phyloP scores from a whole-genome alignment of 2,329 filamentous ascomycete genomes.

The Thermothelomyces thermophilus region DNA sequence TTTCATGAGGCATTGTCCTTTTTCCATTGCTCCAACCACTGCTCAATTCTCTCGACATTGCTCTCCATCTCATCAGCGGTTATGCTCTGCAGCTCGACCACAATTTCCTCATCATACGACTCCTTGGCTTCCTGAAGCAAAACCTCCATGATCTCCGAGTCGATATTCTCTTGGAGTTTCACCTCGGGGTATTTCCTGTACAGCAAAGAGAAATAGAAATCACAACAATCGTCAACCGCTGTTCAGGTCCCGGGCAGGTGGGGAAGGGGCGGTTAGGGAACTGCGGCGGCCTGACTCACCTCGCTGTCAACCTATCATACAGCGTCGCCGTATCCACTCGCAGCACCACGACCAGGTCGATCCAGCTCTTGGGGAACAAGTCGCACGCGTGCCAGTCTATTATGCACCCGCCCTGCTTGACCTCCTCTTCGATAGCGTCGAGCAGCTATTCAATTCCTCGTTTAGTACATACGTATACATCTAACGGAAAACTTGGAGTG shows the following conservation, averaged over 20 bases:
- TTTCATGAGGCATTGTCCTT: constrained; percentile 38
- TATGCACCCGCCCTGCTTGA: constrained; percentile 72
- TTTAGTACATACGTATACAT: constrained; percentile 6
- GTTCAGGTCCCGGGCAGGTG: too few species aligned
- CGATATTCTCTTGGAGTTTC: constrained; percentile 93
- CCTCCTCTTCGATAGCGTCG: constrained; percentile 79
- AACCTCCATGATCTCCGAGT: constrained; percentile 96
- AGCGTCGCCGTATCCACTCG: constrained; percentile 72
- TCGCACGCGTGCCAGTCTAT: constrained; percentile 99
- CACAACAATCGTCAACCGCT: neutral
- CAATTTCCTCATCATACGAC: constrained; percentile 76
- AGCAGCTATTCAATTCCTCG: constrained; percentile 57
- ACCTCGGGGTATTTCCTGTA: constrained; percentile 71
- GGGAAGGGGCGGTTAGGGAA: neutral
- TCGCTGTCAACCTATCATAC: constrained; percentile 73
- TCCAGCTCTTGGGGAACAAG: constrained; percentile 85
- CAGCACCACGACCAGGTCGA: constrained; percentile 90
- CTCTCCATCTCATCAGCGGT: constrained; percentile 75
- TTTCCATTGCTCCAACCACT: constrained; percentile 81
- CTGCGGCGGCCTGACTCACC: constrained; percentile 44
- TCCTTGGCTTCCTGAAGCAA: constrained; percentile 84
- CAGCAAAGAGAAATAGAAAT: too few species aligned
- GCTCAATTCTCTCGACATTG: constrained; percentile 77
- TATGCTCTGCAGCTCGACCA: constrained; percentile 83
- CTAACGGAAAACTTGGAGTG: neutral